Evolutionary conservation across 768 basidiomycete species (phyloP), one percentile per base, ranked within the genome.

Genomic region (Suillus placidus): DNA sequence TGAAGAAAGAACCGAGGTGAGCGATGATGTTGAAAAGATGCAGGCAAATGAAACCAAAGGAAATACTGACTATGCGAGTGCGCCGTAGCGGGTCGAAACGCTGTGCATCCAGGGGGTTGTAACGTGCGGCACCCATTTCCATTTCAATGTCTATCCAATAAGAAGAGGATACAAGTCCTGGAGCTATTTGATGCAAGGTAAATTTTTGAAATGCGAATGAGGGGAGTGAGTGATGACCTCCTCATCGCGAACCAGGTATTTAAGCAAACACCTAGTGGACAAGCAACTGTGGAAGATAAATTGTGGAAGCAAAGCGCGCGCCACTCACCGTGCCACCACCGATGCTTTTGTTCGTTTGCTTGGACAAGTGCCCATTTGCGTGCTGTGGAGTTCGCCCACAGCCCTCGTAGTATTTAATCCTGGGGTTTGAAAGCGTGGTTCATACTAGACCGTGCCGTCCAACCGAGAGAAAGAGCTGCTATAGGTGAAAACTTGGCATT

Each of bases 51-150:
- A 63, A 16, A 32, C 6, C 7, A 26, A 52, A 16, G 8, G 4
- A 64, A 58, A 40, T 61, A 75, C 73, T 47, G 23, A 77, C 76
- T 64, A 66, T 69, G 62, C 64, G 14, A 18, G 51, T 52, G 26
- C 49, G 51, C 30, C 8, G 8, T 4, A 52, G 51, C 2, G 51
- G 51, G 51, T 52, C 26, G 51, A 30, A 52, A 52, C 26, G 51
- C 8, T 52, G 51, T 30, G 51, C 26, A 8, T 30, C 51, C 51
- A 30, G 14, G 26, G 26, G 26, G 26, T 52, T 30, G 7, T 16
- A 8, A 52, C 8, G 8, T 30, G 51, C 4, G 26, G 3, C 23
- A 51, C 23, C 26, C 69, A 73, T 75, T 35, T 35, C 32, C 20
- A n/a, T 75, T 35, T 35, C 32, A 10, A n/a, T 55, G 32, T n/a